Percentiles rank a stretch among this genome's conserved stretches.
These are phyloP conservation scores for Neocatenulostroma microsporum DNA, from an alignment of 2,329 filamentous ascomycete genomes.

Conservation along the genomic window DNA sequence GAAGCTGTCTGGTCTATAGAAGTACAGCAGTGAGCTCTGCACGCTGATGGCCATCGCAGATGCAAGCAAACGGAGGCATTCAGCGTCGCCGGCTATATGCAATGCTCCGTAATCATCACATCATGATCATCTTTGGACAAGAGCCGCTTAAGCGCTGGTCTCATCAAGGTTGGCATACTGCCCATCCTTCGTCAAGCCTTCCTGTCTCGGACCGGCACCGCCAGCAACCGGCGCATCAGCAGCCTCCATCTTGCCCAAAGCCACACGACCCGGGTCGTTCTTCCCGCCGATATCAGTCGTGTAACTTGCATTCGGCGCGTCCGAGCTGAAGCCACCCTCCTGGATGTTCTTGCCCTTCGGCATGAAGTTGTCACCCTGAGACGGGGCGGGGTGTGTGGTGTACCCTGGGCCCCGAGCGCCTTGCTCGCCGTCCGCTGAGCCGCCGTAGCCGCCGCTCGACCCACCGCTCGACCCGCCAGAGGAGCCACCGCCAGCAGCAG, in stretches of 20 bases:
- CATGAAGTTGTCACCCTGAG: conserved; percentile 30
- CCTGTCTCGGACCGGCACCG: conserved; percentile 22
- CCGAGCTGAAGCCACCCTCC: conserved; percentile 26
- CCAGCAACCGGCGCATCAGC: conserved; percentile 26
- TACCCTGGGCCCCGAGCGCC: background rate
- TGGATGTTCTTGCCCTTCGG: conserved; percentile 22
- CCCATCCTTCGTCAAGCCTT: conserved; percentile 12
- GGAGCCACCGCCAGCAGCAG: conserved; percentile 11
- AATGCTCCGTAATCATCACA: no score
- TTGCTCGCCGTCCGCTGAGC: background rate
- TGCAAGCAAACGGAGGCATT: no score
- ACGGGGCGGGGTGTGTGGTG: conserved; percentile 9
- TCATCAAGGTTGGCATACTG: conserved; percentile 15
- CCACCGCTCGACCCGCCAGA: conserved; percentile 25
- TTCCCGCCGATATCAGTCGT: conserved; percentile 46
- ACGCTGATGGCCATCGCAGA: no score
- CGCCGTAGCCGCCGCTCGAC: background rate
- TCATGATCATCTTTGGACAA: no score
- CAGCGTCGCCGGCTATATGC: no score
- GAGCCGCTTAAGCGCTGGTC: conserved; percentile 8
- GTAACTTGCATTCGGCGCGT: conserved; percentile 44
- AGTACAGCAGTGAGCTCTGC: no score
- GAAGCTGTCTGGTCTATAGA: no score
- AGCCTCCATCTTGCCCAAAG: conserved; percentile 33
- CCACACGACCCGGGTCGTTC: conserved; percentile 49